phyloP scores from a whole-genome alignment of 2,329 filamentous ascomycete species.

The Cryphonectria naterciae region DNA sequence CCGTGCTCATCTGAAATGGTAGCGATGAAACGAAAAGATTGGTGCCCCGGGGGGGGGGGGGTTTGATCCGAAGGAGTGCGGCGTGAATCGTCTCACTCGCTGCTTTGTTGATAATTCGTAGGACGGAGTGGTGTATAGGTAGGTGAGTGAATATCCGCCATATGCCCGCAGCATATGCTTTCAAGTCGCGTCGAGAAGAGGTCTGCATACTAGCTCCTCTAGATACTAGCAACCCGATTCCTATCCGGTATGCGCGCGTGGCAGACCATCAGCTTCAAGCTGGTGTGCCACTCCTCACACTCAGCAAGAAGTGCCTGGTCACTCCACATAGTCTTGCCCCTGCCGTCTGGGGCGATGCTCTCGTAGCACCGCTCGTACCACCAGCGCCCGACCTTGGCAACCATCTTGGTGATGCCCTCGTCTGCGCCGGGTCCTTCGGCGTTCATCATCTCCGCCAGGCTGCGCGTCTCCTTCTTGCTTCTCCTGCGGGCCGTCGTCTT shows the following conservation, averaged over 20 bases:
- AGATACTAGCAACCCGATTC: constrained; percentile 53
- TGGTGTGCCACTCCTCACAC: constrained; percentile 84
- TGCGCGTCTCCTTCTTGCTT: constrained; percentile 52
- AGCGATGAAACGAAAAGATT: not conserved
- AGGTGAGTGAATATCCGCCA: not conserved
- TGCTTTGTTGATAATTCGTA: not conserved
- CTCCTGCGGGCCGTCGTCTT: constrained; percentile 30
- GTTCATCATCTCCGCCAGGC: constrained; percentile 72
- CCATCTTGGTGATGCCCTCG: constrained; percentile 88
- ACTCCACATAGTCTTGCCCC: constrained; percentile 72
- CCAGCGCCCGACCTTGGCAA: constrained; percentile 89
- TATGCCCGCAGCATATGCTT: constrained; percentile 1
- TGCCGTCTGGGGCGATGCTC: constrained; percentile 57
- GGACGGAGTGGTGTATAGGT: too few relatives aligned
- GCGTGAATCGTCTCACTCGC: not conserved
- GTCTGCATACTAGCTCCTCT: constrained; percentile 22
- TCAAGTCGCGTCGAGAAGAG: not conserved
- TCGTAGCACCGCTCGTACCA: constrained; percentile 97
- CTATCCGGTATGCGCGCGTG: constrained; percentile 80
- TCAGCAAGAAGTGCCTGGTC: constrained; percentile 77
- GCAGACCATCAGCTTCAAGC: constrained; percentile 87
- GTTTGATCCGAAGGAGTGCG: not conserved
- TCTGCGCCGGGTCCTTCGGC: constrained; percentile 73
- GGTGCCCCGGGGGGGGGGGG: too few relatives aligned
- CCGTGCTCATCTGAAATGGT: constrained; percentile 5